Conservation (phyloP, 495 filamentous ascomycete species). For the Opeltia flavorubescens region DNA sequence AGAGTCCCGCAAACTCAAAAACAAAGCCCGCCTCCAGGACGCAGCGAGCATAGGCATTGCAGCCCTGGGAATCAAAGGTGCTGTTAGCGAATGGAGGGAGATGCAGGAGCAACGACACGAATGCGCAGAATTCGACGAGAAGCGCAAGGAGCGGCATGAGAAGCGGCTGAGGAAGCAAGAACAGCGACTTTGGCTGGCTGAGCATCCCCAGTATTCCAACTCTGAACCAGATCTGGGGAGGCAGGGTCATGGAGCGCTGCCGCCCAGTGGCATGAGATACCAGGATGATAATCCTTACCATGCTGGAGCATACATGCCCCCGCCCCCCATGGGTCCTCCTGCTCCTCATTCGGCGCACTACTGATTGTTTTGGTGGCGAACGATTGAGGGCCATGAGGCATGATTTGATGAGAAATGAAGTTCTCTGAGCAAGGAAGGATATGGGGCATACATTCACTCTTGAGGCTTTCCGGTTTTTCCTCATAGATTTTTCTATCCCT, state of each 20-base stretch:
- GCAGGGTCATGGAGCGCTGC: slow-evolving; percentile 10
- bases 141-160: slow-evolving; percentile 28
- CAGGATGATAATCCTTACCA: slow-evolving; percentile 16
- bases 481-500: no score
- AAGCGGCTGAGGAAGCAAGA: slow-evolving; percentile 11
- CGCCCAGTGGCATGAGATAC: slow-evolving; percentile 5
- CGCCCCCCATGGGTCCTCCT: slow-evolving; percentile 9
- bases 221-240: slow-evolving; percentile 1
- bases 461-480: no score
- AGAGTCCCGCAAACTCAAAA: slow-evolving; percentile 59
- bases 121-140: slow-evolving; percentile 34
- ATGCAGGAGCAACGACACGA: slow-evolving; percentile 46
- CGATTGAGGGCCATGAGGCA: no score
- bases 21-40: slow-evolving; percentile 62
- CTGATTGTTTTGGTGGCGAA: no score
- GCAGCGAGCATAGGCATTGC: slow-evolving; percentile 70
- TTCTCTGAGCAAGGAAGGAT: no score
- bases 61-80: slow-evolving; percentile 73
- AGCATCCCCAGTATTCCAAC: not conserved
- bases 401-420: no score
- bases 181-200: not conserved
- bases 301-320: slow-evolving; percentile 1
- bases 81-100: slow-evolving; percentile 60
- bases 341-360: not conserved
- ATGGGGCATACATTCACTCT: no score